These are phyloP conservation scores for Leucosporidium yakuticum DNA, from an alignment of 768 basidiomycete species.

Conservation along the genomic window DNA sequence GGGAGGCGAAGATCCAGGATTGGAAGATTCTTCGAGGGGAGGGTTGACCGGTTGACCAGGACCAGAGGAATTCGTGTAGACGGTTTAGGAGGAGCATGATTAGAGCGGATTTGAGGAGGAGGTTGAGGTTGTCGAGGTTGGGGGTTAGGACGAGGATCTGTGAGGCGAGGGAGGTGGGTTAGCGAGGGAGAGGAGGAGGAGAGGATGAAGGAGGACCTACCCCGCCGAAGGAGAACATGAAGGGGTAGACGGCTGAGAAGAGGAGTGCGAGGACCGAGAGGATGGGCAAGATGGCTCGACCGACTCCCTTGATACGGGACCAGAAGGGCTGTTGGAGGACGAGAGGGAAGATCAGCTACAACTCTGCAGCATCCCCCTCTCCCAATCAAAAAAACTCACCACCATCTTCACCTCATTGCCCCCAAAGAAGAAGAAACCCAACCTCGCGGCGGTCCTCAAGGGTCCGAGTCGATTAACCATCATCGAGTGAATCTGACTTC, in stretches of 20 bases:
- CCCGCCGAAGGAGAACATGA: constrained; percentile 33
- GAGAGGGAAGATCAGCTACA: background rate
- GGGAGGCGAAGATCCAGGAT: constrained; percentile 31
- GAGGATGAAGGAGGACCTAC: constrained; percentile 12
- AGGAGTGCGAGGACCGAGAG: constrained; percentile 18
- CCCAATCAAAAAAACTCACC: background rate
- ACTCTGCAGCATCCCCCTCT: background rate
- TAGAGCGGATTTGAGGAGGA: constrained; percentile 24
- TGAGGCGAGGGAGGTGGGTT: background rate
- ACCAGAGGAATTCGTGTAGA: constrained; percentile 24
- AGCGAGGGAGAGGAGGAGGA: background rate
- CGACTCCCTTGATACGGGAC: constrained; percentile 20
- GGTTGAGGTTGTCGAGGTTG: constrained; percentile 20
- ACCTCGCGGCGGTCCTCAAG: constrained; percentile 23
- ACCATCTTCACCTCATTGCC: background rate
- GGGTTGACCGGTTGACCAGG: constrained; percentile 27
- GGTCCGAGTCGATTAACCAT: constrained; percentile 33
- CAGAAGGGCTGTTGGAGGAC: constrained; percentile 12
- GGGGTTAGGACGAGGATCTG: constrained; percentile 34
- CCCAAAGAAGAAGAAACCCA: constrained; percentile 25
- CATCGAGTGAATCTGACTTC: constrained; percentile 24
- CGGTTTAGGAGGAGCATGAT: constrained; percentile 28
- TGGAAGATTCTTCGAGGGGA: constrained; percentile 27
- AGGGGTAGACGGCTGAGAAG: constrained; percentile 29
- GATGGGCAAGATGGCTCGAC: constrained; percentile 23